These are phyloP conservation scores for Suhomyces bribrorum DNA, from an alignment of 1,139 yeast genomes.

Conservation along the genomic window DNA sequence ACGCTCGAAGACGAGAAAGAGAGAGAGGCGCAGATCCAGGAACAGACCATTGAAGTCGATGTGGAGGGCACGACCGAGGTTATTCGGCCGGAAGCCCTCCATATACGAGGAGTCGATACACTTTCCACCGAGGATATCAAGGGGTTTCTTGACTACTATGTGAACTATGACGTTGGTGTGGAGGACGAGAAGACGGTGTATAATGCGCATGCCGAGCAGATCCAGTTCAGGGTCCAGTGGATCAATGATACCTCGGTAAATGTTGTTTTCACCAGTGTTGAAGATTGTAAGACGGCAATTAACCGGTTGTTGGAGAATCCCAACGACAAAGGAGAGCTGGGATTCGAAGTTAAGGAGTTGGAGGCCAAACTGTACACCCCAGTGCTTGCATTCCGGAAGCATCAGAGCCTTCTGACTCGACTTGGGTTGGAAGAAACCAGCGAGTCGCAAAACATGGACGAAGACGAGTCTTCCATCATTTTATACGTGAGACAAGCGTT, in stretches of 20 bases:
- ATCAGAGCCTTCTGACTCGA: constrained; percentile 32
- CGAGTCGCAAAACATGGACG: constrained; percentile 36
- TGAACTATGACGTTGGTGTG: constrained; percentile 37
- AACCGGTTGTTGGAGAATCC: constrained; percentile 4
- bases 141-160: constrained; percentile 51
- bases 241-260: constrained; percentile 64
- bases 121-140: constrained; percentile 66
- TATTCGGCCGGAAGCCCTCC: constrained; percentile 52
- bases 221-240: constrained; percentile 62
- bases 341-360: constrained; percentile 34
- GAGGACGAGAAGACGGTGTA: constrained; percentile 22
- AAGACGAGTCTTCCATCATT: constrained; percentile 44
- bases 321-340: constrained; percentile 12
- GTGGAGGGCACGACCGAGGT: constrained; percentile 31
- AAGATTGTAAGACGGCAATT: constrained; percentile 45
- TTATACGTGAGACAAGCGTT: constrained; percentile 53
- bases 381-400: constrained; percentile 38
- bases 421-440: constrained; percentile 24
- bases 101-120: constrained; percentile 65
- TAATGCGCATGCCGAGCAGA: constrained; percentile 31
- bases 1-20: constrained; percentile 42
- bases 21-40: constrained; percentile 31
- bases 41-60: constrained; percentile 38
- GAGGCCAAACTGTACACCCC: constrained; percentile 42
- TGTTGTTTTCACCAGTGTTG: constrained; percentile 51